Evolutionary conservation across 768 basidiomycete genomes (phyloP).

Genomic region (Imleria badia): DNA sequence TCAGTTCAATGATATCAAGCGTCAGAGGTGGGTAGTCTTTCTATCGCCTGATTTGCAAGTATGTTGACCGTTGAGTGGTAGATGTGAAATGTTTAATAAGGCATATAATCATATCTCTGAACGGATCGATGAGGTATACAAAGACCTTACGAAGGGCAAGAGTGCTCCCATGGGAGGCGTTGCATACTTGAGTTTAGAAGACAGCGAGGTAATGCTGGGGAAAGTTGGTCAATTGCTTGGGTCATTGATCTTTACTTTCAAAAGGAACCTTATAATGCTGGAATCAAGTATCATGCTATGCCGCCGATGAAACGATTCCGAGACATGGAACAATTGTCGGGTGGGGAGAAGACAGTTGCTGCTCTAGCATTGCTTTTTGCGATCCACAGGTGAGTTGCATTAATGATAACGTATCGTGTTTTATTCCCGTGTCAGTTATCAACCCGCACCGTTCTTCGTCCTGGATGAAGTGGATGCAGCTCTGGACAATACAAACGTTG

Average conservation of each 20-base stretch:
- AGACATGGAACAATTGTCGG: conserved; percentile 98
- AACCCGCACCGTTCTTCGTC: conserved; percentile 97
- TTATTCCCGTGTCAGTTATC: conserved; percentile 58
- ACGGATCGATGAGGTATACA: conserved; percentile 93
- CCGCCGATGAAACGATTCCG: conserved; percentile 99
- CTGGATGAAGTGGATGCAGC: conserved; percentile 99
- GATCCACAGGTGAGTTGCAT: conserved; percentile 73
- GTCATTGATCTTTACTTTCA: conserved; percentile 2
- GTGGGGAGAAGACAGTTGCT: conserved; percentile 98
- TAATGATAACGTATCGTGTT: neutral
- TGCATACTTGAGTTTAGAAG: conserved; percentile 94
- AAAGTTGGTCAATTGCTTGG: conserved; percentile 21
- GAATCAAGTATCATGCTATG: conserved; percentile 99
- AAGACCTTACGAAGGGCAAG: conserved; percentile 95
- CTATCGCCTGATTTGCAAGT: neutral
- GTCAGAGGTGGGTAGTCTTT: conserved; percentile 55
- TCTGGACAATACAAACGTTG: conserved; percentile 97
- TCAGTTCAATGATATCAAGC: conserved; percentile 85
- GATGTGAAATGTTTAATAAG: conserved; percentile 88
- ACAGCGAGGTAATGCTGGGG: conserved; percentile 73
- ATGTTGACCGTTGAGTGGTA: conserved; percentile 10
- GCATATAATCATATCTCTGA: conserved; percentile 97
- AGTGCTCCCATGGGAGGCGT: conserved; percentile 94
- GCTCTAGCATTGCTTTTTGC: conserved; percentile 96
- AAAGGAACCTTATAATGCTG: conserved; percentile 80